Base-by-base conservation (phyloP, 176 grass and related monocot genomes). In the Aegilops longissima region DNA sequence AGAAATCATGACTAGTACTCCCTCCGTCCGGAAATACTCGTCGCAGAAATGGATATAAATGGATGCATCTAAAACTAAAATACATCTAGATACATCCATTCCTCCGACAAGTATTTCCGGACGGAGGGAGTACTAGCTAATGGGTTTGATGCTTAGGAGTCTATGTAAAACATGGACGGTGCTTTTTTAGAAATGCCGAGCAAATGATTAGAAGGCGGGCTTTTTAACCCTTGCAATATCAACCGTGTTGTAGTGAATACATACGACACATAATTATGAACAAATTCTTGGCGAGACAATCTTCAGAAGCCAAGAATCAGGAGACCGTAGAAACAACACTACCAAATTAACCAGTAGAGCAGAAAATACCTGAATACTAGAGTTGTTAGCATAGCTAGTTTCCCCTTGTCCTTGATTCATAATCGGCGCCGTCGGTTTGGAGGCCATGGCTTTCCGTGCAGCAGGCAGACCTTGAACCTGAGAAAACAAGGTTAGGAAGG, bases 311-410 rank as follows among this genome's bases (percentile, higher is more conserved):
- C 64, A 33, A 66, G 24, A 31, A 14, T 66, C 64, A 31, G 12
- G 2, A 66, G 23, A 59, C 4, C 23, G 24, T 65, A 29, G 9
- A 65, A 14, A 29, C 56, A 59, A 18, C 3, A 16, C 2, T 51
- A 18, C 1, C 9, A 0, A 45, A 47, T 73, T 44, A 80, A 5
- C 62, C 24, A 6, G 4, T 13, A 24, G 3, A 20, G 14, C 3
- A 44, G 14, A 75, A 25, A 38, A 34, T 20, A 84, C 70, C 82
- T 84, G 82, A 21, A 47, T n/a, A 29, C 16, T 31, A 6, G 82
- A 84, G 70, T 84, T 84, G 10, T 10, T 24, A 47, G 56, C 82
- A 75, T 84, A 84, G 70, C 82, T 45, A 45, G 23, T 27, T 33
- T 84, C 82, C 40, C 70, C 44, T 30, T 52, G 45, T 34, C 23